A percentile compares a stretch with the other conserved stretches of the same genome.
phyloP scores from a whole-genome alignment of 2,329 filamentous ascomycete genomes.

The Colletotrichum lindemuthianum region DNA sequence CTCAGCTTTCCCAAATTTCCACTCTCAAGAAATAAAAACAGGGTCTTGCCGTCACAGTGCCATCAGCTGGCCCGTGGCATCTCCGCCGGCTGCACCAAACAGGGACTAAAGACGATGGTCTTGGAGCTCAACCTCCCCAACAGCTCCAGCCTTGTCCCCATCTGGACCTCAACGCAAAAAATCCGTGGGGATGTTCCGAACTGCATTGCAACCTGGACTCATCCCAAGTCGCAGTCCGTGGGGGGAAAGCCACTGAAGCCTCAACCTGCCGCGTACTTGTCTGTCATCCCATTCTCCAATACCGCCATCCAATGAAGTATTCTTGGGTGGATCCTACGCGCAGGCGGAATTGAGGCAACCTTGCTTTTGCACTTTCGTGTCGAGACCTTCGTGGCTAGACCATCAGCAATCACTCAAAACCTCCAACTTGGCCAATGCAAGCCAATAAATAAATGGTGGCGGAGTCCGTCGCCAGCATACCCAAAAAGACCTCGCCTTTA shows the following conservation, averaged over 20 bases:
- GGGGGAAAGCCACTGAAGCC: too few species aligned
- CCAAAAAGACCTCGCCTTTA: too few species aligned
- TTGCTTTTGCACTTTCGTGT: too few species aligned
- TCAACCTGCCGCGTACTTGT: constrained; percentile 4
- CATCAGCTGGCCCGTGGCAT: constrained; percentile 33
- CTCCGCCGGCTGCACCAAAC: constrained; percentile 29
- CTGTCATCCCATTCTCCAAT: background rate
- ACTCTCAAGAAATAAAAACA: constrained; percentile 13
- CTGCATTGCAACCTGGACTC: background rate
- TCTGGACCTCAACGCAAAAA: constrained; percentile 37
- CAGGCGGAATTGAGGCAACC: background rate
- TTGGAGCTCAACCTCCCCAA: constrained; percentile 36
- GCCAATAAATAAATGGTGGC: too few species aligned
- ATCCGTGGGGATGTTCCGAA: constrained; percentile 36
- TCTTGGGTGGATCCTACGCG: background rate
- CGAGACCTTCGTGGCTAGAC: too few species aligned
- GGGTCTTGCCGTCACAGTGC: constrained; percentile 22
- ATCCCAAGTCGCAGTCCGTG: too few species aligned
- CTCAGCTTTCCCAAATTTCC: constrained; percentile 1
- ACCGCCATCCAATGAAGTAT: background rate
- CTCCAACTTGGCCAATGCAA: too few species aligned
- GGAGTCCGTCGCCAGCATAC: too few species aligned
- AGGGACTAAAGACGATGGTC: constrained; percentile 17
- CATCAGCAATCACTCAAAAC: too few species aligned
- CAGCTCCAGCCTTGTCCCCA: constrained; percentile 36